Conservation (phyloP, 805 yeast genomes). For the Hanseniaspora lindneri region DNA sequence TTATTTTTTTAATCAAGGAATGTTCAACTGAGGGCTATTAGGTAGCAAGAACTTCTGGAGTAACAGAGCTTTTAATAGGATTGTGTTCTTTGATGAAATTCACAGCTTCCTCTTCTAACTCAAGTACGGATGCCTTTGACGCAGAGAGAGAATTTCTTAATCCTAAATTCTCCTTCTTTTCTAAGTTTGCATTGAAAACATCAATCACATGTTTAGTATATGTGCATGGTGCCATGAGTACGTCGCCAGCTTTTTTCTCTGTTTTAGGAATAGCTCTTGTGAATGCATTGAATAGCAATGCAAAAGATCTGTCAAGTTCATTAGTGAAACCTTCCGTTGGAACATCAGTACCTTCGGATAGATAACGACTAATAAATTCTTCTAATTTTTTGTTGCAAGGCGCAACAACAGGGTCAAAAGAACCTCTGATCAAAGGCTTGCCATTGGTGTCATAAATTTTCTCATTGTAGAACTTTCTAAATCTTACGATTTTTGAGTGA, state of each 20-base stretch:
- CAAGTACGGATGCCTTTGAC: slow-evolving; percentile 26
- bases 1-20: too few species aligned
- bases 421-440: slow-evolving; percentile 50
- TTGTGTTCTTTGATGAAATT: slow-evolving; percentile 8
- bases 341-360: slow-evolving; percentile 38
- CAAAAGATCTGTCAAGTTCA: slow-evolving; percentile 45
- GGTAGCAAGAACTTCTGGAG: background rate
- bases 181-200: slow-evolving; percentile 33
- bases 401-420: slow-evolving; percentile 47
- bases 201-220: slow-evolving; percentile 30
- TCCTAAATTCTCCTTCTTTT: slow-evolving; percentile 31
- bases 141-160: slow-evolving; percentile 27
- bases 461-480: slow-evolving; percentile 41
- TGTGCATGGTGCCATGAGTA: slow-evolving; percentile 30
- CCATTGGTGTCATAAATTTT: slow-evolving; percentile 48
- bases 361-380: slow-evolving; percentile 32
- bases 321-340: slow-evolving; percentile 38
- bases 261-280: slow-evolving; percentile 31
- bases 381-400: slow-evolving; percentile 51
- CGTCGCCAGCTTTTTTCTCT: slow-evolving; percentile 22
- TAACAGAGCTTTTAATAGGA: background rate
- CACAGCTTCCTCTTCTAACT: slow-evolving; percentile 28
- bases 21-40: too few species aligned
- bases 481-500: slow-evolving; percentile 35
- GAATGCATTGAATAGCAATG: slow-evolving; percentile 33